These are phyloP conservation scores for Triglochin maritima DNA, from an alignment of 106 monocot species.

Conservation along the genomic window DNA sequence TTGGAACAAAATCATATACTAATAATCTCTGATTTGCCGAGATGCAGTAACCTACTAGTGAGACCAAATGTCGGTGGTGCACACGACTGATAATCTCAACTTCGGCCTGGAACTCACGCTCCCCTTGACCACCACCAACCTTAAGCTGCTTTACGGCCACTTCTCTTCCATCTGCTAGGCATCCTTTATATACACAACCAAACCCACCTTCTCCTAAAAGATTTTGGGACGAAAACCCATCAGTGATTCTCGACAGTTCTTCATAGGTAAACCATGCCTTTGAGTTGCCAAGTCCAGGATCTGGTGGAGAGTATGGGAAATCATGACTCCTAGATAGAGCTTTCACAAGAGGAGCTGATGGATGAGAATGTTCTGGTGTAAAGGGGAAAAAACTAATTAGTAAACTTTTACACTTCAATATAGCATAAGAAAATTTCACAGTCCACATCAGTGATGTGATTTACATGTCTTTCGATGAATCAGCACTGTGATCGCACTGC, in stretches of 20 bases:
- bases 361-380: slow-evolving; percentile 5
- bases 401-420: not conserved
- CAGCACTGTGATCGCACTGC: no score
- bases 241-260: slow-evolving; percentile 34
- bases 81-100: slow-evolving; percentile 74
- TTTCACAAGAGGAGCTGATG: slow-evolving; percentile 15
- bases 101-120: slow-evolving; percentile 63
- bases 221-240: slow-evolving; percentile 40
- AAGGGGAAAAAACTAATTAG: not conserved
- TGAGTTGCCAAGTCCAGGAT: slow-evolving; percentile 23
- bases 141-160: slow-evolving; percentile 71
- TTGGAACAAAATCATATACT: slow-evolving; percentile 69
- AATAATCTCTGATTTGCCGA: slow-evolving; percentile 48
- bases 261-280: slow-evolving; percentile 39
- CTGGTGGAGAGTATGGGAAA: slow-evolving; percentile 31
- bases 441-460: no score
- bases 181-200: slow-evolving; percentile 61
- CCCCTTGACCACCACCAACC: slow-evolving; percentile 43
- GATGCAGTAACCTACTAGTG: slow-evolving; percentile 62
- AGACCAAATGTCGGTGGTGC: slow-evolving; percentile 69
- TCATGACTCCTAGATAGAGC: slow-evolving; percentile 25
- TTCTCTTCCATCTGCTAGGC: slow-evolving; percentile 38
- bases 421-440: no score
- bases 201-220: slow-evolving; percentile 73
- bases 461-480: no score